Percentiles rank a stretch among this genome's conserved stretches.
Evolutionary conservation across 805 yeast genomes (phyloP).

Genomic region (Wickerhamomyces pijperi): DNA sequence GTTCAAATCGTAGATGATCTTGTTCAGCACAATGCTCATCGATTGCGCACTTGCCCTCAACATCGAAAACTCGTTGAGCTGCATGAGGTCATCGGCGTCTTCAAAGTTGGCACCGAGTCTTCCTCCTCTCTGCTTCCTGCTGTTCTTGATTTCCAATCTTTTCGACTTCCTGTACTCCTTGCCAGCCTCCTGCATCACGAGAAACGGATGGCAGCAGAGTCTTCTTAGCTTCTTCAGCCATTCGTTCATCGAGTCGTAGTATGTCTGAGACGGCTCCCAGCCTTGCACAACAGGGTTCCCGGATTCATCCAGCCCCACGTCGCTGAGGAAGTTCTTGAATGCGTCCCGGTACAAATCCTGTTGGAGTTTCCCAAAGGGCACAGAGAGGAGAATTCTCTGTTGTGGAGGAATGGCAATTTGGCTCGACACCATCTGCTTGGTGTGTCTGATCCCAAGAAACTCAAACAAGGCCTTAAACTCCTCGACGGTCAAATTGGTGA

Average conservation of each 20-base stretch:
- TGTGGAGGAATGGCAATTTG: constrained; percentile 79
- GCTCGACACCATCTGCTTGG: constrained; percentile 69
- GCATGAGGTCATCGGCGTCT: neutral
- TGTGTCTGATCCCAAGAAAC: constrained; percentile 58
- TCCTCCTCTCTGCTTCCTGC: neutral
- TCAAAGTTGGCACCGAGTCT: neutral
- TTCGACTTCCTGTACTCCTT: neutral
- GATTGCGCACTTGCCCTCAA: constrained; percentile 25
- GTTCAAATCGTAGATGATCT: constrained; percentile 48
- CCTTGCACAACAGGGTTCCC: constrained; percentile 36
- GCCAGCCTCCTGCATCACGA: constrained; percentile 11
- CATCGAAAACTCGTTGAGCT: neutral
- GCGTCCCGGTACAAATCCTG: constrained; percentile 68
- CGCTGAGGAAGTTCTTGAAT: constrained; percentile 45
- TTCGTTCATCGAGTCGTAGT: constrained; percentile 38
- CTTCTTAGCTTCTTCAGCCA: constrained; percentile 69
- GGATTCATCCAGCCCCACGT: constrained; percentile 38
- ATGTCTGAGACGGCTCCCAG: constrained; percentile 34
- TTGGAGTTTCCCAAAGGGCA: constrained; percentile 76
- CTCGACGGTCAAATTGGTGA: neutral
- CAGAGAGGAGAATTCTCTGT: constrained; percentile 50
- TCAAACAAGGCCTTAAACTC: constrained; percentile 45
- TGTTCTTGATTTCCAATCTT: neutral
- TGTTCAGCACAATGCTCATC: constrained; percentile 56
- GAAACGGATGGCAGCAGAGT: constrained; percentile 72